Conservation (phyloP, 2,329 filamentous ascomycete species). For the Arthrobotrys sphaeroides region DNA sequence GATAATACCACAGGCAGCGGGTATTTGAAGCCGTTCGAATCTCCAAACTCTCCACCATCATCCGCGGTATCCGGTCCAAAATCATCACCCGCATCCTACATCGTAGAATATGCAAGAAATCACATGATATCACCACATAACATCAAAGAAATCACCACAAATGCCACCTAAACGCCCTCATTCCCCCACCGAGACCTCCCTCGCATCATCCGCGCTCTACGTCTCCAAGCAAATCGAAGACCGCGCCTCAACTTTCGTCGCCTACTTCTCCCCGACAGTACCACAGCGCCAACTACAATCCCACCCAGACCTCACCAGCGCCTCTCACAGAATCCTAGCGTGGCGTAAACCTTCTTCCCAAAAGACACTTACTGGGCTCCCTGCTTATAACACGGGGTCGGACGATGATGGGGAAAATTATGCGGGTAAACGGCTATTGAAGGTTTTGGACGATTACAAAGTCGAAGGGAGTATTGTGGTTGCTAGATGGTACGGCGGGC, state of each 20-base stretch:
- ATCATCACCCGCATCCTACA: constrained; percentile 43
- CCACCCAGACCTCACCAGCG: constrained; percentile 63
- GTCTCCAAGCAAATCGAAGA: constrained; percentile 64
- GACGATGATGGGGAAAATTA: constrained; percentile 69
- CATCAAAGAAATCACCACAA: constrained; percentile 38
- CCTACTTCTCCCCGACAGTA: constrained; percentile 64
- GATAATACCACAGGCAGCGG: not conserved
- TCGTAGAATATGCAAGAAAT: constrained; percentile 30
- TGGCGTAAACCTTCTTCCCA: constrained; percentile 66
- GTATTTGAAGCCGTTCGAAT: not conserved
- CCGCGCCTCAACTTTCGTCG: constrained; percentile 66
- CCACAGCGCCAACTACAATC: constrained; percentile 62
- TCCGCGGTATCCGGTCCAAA: constrained; percentile 11
- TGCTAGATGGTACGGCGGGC: constrained; percentile 68
- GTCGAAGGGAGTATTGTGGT: constrained; percentile 65
- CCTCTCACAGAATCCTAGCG: constrained; percentile 66
- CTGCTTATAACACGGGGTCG: constrained; percentile 63
- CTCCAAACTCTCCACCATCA: not conserved
- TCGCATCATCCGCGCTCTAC: constrained; percentile 60
- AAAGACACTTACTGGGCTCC: constrained; percentile 62
- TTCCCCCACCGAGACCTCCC: constrained; percentile 25
- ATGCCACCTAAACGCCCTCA: constrained; percentile 55
- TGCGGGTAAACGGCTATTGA: constrained; percentile 64
- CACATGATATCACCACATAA: constrained; percentile 55
- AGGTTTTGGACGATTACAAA: constrained; percentile 63